phyloP scores from a whole-genome alignment of 805 yeast species.

The Candida incommunis region DNA sequence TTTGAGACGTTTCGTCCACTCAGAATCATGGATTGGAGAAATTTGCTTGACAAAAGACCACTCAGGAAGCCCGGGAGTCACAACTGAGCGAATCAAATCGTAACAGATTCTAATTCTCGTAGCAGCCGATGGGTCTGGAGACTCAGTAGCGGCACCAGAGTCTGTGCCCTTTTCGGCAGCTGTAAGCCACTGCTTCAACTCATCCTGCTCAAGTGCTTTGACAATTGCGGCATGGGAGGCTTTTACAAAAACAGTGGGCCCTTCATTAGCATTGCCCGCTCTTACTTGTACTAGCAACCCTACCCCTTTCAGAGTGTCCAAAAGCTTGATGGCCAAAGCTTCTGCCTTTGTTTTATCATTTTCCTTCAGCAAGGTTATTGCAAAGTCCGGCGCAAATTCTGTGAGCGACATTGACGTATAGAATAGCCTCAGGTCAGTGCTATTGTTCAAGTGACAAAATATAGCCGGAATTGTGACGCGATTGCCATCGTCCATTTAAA shows the following conservation, averaged over 20 bases:
- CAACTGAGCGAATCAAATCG: not conserved
- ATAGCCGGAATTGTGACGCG: no score
- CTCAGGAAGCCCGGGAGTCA: not conserved
- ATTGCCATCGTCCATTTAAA: no score
- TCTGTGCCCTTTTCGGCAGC: constrained; percentile 1
- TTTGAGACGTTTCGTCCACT: not conserved
- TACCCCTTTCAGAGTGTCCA: not conserved
- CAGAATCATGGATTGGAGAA: not conserved
- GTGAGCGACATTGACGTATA: not conserved
- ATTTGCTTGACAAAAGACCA: not conserved
- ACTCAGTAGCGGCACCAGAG: not conserved
- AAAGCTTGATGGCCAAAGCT: not conserved
- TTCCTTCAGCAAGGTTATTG: not conserved
- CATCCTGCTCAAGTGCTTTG: not conserved
- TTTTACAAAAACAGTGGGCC: not conserved
- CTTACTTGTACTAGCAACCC: not conserved
- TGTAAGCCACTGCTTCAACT: not conserved
- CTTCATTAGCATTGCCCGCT: constrained; percentile 1
- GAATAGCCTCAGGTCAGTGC: no score
- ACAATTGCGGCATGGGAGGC: not conserved
- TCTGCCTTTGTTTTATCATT: not conserved
- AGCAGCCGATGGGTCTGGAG: not conserved
- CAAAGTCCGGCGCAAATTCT: not conserved
- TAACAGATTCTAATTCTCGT: not conserved
- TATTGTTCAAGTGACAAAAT: no score